phyloP scores from a whole-genome alignment of 2,329 filamentous ascomycete genomes.

The Podosphaera xanthii region DNA sequence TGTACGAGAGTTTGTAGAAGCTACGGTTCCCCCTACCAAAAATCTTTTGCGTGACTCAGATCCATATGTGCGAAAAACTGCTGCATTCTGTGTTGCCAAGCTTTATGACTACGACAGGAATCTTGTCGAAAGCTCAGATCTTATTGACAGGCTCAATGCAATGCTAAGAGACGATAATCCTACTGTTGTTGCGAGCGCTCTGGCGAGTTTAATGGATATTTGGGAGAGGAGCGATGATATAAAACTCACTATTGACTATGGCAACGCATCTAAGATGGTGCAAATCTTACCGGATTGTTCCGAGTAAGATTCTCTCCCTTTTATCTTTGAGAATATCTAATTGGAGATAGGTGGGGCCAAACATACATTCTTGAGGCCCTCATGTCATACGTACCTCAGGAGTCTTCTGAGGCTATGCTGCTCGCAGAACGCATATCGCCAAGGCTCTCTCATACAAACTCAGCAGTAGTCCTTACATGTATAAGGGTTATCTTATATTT shows the following conservation, averaged over 20 bases:
- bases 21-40: constrained; percentile 67
- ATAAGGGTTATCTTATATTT: constrained; percentile 91
- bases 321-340: not conserved
- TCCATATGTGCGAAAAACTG: constrained; percentile 93
- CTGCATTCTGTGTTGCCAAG: constrained; percentile 89
- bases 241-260: constrained; percentile 93
- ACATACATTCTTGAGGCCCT: constrained; percentile 94
- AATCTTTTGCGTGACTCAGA: constrained; percentile 64
- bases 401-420: constrained; percentile 65
- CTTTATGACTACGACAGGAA: constrained; percentile 88
- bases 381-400: constrained; percentile 93
- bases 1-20: constrained; percentile 84
- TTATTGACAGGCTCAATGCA: constrained; percentile 76
- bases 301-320: constrained; percentile 37
- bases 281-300: constrained; percentile 92
- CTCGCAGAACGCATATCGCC: constrained; percentile 85
- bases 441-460: constrained; percentile 92
- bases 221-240: constrained; percentile 97
- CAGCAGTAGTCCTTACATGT: constrained; percentile 83
- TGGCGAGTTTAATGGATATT: constrained; percentile 85
- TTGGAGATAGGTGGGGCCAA: constrained; percentile 61
- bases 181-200: constrained; percentile 82
- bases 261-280: constrained; percentile 93
- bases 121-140: constrained; percentile 71
- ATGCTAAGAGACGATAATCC: constrained; percentile 91